These are phyloP conservation scores for Colletotrichum agaves DNA, from an alignment of 2,329 filamentous ascomycete genomes.

Conservation along the genomic window DNA sequence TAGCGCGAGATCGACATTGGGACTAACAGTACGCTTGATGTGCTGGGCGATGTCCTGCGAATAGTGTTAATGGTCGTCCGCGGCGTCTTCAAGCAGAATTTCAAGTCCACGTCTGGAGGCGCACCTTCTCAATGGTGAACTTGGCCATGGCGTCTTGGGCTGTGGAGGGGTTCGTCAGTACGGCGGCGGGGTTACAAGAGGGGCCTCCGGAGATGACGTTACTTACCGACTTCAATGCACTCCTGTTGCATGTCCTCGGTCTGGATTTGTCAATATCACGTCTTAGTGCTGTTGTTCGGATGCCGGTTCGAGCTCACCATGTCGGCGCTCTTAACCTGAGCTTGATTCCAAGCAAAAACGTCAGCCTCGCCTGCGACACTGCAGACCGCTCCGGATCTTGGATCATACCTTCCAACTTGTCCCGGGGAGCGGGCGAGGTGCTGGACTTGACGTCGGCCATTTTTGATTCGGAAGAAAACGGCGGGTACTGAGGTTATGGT, in stretches of 20 bases:
- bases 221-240: conserved; percentile 93
- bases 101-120: conserved; percentile 14
- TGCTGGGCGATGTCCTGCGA: conserved; percentile 90
- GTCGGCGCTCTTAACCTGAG: conserved; percentile 96
- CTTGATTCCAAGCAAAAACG: conserved; percentile 58
- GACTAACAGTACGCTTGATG: conserved; percentile 88
- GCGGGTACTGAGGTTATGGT: neutral
- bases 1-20: conserved; percentile 15
- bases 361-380: conserved; percentile 8
- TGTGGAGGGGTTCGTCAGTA: conserved; percentile 45
- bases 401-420: conserved; percentile 79
- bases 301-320: conserved; percentile 74
- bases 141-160: conserved; percentile 73
- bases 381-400: conserved; percentile 1
- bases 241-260: conserved; percentile 98
- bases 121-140: conserved; percentile 71
- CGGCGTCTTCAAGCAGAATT: neutral
- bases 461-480: conserved; percentile 4
- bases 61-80: conserved; percentile 24
- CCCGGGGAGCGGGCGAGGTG: conserved; percentile 63
- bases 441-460: conserved; percentile 53
- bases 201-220: conserved; percentile 10
- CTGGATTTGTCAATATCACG: conserved; percentile 59
- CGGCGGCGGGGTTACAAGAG: conserved; percentile 11
- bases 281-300: neutral